phyloP scores from a whole-genome alignment of 176 grass and related monocot species.

The Hordeum vulgare region DNA sequence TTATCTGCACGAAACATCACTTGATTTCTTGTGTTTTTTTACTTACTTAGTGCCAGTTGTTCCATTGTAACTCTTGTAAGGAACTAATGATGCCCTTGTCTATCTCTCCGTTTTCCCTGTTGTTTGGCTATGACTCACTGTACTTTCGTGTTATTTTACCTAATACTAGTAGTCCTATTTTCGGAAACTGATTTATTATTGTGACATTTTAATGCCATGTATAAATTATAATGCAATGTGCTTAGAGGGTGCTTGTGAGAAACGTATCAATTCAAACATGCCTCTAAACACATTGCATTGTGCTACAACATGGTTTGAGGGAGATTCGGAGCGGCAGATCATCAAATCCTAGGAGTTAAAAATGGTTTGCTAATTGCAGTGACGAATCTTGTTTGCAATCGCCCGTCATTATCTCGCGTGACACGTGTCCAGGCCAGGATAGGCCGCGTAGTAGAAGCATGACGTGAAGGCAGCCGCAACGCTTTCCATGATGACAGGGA shows the following conservation, averaged over 20 bases:
- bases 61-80: neutral
- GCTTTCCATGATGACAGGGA: neutral
- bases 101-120: neutral
- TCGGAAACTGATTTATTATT: too few relatives aligned
- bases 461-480: neutral
- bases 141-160: neutral
- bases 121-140: neutral
- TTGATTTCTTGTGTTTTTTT: neutral
- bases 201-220: too few relatives aligned
- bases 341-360: neutral
- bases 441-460: neutral
- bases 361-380: neutral
- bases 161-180: too few relatives aligned
- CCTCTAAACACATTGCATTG: too few relatives aligned
- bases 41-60: neutral
- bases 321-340: neutral
- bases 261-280: too few relatives aligned
- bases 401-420: neutral
- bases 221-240: too few relatives aligned
- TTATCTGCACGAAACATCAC: neutral
- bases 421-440: neutral
- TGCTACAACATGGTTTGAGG: too few relatives aligned
- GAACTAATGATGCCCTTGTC: conserved; percentile 3
- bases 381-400: neutral
- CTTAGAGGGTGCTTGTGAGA: too few relatives aligned